Percentiles rank a stretch among this genome's conserved stretches.
phyloP scores from a whole-genome alignment of 495 filamentous ascomycete species.

The Podospora conica region DNA sequence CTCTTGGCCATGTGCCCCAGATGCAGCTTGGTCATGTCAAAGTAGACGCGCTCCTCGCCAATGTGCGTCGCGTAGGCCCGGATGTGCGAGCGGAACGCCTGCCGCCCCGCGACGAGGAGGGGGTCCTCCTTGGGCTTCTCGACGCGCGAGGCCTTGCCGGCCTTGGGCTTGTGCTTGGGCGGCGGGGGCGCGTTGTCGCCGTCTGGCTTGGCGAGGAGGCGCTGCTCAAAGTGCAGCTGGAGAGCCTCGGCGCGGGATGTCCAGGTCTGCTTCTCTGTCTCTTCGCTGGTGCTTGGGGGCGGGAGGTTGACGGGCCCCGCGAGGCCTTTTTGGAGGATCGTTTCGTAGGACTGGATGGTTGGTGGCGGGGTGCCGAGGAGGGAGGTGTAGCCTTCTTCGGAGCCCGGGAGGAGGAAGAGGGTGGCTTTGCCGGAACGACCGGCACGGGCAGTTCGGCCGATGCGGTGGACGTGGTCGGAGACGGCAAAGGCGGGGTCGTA shows the following conservation, averaged over 20 bases:
- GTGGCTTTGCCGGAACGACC: slow-evolving; percentile 81
- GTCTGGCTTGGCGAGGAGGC: slow-evolving; percentile 30
- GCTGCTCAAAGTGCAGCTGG: slow-evolving; percentile 46
- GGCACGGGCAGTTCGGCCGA: slow-evolving; percentile 90
- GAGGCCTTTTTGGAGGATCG: slow-evolving; percentile 51
- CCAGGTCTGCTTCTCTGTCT: slow-evolving; percentile 33
- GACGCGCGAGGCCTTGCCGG: slow-evolving; percentile 13
- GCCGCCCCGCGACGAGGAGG: slow-evolving; percentile 62
- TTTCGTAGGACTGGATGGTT: slow-evolving; percentile 38
- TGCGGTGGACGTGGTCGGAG: slow-evolving; percentile 87
- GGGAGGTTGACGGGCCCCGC: slow-evolving; percentile 36
- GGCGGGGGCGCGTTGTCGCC: slow-evolving; percentile 9
- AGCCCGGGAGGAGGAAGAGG: slow-evolving; percentile 83
- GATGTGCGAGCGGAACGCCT: slow-evolving; percentile 85
- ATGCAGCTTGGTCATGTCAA: slow-evolving; percentile 84
- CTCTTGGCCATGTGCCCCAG: slow-evolving; percentile 90
- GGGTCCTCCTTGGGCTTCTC: slow-evolving; percentile 23
- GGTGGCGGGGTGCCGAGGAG: slow-evolving; percentile 50
- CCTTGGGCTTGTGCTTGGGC: slow-evolving; percentile 19
- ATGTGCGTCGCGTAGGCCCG: slow-evolving; percentile 94
- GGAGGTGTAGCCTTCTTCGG: slow-evolving; percentile 82
- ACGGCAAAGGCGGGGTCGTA: slow-evolving; percentile 90
- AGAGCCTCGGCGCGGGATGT: slow-evolving; percentile 40
- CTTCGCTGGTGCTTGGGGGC: background rate
- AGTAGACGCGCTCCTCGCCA: slow-evolving; percentile 69